Evolutionary conservation across 2,329 filamentous ascomycete species (phyloP).

Genomic region (Claviceps africana): DNA sequence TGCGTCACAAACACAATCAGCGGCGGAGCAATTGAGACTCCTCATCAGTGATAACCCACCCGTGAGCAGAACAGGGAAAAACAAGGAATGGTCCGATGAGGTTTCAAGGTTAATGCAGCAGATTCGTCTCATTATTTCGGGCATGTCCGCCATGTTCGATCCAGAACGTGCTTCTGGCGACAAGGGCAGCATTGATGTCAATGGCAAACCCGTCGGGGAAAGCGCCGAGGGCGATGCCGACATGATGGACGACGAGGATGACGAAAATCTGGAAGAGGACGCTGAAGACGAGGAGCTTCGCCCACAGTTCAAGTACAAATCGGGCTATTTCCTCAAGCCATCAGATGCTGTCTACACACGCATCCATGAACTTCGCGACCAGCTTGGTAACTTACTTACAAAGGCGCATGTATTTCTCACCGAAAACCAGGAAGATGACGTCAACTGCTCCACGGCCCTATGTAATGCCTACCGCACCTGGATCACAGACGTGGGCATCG

Average conservation of each 20-base stretch:
- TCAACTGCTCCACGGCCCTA: conserved; percentile 82
- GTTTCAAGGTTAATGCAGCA: conserved; percentile 81
- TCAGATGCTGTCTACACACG: conserved; percentile 48
- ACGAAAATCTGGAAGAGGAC: conserved; percentile 46
- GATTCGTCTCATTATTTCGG: conserved; percentile 76
- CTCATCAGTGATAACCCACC: conserved; percentile 71
- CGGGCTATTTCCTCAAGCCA: conserved; percentile 62
- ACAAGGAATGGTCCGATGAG: conserved; percentile 98
- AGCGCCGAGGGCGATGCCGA: conserved; percentile 19
- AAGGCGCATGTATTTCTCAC: conserved; percentile 73
- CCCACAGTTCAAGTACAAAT: conserved; percentile 76
- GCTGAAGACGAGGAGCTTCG: conserved; percentile 70
- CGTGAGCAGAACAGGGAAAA: conserved; percentile 83
- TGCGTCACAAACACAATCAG: conserved; percentile 64
- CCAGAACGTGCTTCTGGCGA: conserved; percentile 52
- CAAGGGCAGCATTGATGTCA: conserved; percentile 33
- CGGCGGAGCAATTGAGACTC: conserved; percentile 58
- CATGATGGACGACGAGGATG: conserved; percentile 26
- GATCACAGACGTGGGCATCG: conserved; percentile 96
- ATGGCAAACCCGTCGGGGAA: not conserved
- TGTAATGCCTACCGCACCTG: conserved; percentile 89
- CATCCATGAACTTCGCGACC: conserved; percentile 69
- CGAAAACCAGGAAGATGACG: conserved; percentile 81
- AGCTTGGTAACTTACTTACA: conserved; percentile 68
- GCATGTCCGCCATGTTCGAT: conserved; percentile 81